These are phyloP conservation scores for Xanthoceras sorbifolium DNA, from an alignment of 345 rosid genomes.

Conservation along the genomic window DNA sequence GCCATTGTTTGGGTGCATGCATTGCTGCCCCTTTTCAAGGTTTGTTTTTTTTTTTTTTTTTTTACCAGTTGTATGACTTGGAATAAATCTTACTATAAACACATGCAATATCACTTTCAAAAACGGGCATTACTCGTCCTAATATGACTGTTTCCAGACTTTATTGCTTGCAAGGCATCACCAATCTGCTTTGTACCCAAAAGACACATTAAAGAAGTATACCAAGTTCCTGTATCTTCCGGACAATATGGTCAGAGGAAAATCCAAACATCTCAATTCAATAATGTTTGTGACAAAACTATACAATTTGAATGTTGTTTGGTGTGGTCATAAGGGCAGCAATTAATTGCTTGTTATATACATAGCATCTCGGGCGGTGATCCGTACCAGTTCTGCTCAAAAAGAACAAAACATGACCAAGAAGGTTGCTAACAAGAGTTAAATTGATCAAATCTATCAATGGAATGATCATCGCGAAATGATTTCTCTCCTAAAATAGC, in stretches of 20 bases:
- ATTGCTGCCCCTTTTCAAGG: not conserved
- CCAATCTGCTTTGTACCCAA: not conserved
- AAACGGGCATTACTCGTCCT: not conserved
- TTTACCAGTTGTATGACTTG: not conserved
- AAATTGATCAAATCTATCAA: not conserved
- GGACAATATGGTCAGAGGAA: not conserved
- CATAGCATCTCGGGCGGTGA: not conserved
- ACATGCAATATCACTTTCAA: not conserved
- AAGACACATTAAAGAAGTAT: conserved; percentile 9
- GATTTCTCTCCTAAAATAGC: not conserved
- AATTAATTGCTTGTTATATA: not conserved
- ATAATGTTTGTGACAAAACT: not conserved
- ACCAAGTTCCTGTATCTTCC: not conserved
- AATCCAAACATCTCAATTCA: not conserved
- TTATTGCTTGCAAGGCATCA: not conserved
- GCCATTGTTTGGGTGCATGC: not conserved
- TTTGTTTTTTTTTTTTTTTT: not conserved
- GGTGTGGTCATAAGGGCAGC: not conserved
- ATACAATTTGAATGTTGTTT: not conserved
- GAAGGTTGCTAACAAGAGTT: not conserved
- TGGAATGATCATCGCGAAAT: not conserved
- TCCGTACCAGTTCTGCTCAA: not conserved
- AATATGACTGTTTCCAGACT: not conserved
- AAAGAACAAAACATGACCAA: not conserved
- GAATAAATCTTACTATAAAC: not conserved